These are phyloP conservation scores for Penicillium polonicum DNA, from an alignment of 2,329 filamentous ascomycete species.

Conservation along the genomic window DNA sequence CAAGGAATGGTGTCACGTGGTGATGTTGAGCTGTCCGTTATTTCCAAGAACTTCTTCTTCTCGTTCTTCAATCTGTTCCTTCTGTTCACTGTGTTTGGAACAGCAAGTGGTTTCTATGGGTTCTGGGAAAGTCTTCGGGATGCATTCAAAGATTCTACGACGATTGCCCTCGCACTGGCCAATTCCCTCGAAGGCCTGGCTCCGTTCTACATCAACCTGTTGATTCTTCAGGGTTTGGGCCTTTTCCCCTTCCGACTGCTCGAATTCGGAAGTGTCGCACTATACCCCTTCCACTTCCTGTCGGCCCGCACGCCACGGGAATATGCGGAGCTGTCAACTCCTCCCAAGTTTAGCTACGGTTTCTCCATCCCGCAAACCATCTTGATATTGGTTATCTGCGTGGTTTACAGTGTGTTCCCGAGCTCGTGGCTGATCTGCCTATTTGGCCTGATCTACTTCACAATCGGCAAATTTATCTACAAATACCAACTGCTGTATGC, in stretches of 20 bases:
- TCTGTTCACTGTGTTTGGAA: conserved; percentile 84
- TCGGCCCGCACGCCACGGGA: conserved; percentile 86
- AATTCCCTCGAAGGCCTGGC: conserved; percentile 70
- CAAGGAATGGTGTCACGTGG: conserved; percentile 95
- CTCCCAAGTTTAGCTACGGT: conserved; percentile 89
- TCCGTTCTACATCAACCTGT: conserved; percentile 88
- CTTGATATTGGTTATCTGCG: conserved; percentile 89
- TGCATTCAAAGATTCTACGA: conserved; percentile 73
- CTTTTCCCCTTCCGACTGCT: conserved; percentile 89
- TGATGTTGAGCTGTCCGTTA: conserved; percentile 88
- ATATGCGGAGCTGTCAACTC: conserved; percentile 75
- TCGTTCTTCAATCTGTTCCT: conserved; percentile 99
- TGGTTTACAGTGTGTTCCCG: conserved; percentile 87
- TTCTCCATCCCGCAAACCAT: conserved; percentile 93
- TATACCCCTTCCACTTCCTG: conserved; percentile 79
- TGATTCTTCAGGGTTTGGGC: conserved; percentile 90
- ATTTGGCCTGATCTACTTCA: conserved; percentile 67
- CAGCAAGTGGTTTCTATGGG: conserved; percentile 70
- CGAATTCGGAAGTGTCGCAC: conserved; percentile 78
- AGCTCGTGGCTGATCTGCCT: conserved; percentile 78
- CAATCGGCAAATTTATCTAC: conserved; percentile 46
- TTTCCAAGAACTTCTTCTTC: conserved; percentile 99
- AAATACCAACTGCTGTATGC: conserved; percentile 91
- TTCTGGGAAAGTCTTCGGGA: conserved; percentile 65
- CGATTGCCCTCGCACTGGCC: conserved; percentile 73